Evolutionary conservation across 106 monocot genomes (phyloP).

Genomic region (Allium fistulosum): DNA sequence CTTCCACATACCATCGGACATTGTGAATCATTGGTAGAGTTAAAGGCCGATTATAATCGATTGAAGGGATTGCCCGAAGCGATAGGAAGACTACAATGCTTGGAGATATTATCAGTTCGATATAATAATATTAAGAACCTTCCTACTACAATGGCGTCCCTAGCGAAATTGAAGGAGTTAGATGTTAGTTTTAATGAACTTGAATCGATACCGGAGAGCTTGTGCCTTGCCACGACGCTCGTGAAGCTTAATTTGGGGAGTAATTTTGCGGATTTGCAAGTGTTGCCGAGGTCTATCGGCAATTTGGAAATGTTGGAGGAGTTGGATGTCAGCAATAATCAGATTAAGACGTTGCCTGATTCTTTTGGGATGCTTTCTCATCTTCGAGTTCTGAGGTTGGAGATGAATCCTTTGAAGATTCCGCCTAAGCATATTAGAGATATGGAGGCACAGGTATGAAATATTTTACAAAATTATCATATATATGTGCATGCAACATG

Average conservation of each 20-base stretch:
- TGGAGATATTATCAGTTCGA: constrained; percentile 19
- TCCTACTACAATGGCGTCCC: constrained; percentile 14
- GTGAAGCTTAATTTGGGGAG: constrained; percentile 15
- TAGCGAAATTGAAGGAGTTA: constrained; percentile 15
- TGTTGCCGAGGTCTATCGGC: constrained; percentile 13
- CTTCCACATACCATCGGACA: constrained; percentile 24
- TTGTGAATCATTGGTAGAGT: constrained; percentile 21
- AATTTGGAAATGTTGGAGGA: constrained; percentile 24
- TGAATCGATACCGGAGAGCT: constrained; percentile 16
- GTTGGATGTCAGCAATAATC: constrained; percentile 19
- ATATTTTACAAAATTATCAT: neutral
- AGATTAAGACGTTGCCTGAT: constrained; percentile 16
- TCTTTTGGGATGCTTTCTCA: constrained; percentile 22
- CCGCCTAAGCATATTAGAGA: constrained; percentile 10
- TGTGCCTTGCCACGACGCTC: constrained; percentile 18
- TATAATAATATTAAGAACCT: constrained; percentile 21
- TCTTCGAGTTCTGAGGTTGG: constrained; percentile 13
- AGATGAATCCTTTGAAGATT: constrained; percentile 18
- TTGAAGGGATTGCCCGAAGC: constrained; percentile 31
- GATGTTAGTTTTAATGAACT: constrained; percentile 24
- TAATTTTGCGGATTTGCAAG: constrained; percentile 16
- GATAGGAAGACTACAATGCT: constrained; percentile 15
- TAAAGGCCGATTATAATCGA: constrained; percentile 24
- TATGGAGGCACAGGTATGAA: constrained; percentile 21
- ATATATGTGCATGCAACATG: neutral